Percentiles rank a stretch among this genome's conserved stretches.
phyloP scores from a whole-genome alignment of 1,284 basidiomycete species.

The Irpex lacteus region DNA sequence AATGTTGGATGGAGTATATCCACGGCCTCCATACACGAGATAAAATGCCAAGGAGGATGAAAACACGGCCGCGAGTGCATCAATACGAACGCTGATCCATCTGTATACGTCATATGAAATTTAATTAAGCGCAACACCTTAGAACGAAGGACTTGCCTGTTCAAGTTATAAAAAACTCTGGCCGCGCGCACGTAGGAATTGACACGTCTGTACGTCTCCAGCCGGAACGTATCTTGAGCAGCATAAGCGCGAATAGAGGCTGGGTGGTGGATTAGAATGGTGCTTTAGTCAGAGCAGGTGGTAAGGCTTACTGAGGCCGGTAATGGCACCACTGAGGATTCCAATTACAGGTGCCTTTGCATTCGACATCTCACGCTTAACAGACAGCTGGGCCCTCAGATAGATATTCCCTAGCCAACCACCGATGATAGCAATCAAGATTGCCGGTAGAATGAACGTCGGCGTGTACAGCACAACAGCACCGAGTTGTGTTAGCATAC shows the following conservation, averaged over 20 bases:
- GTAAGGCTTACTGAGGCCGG: constrained; percentile 51
- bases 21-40: constrained; percentile 36
- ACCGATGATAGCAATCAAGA: constrained; percentile 40
- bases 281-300: no score
- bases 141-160: constrained; percentile 20
- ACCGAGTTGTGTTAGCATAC: constrained; percentile 37
- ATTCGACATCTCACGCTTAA: constrained; percentile 71
- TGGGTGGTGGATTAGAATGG: constrained; percentile 17
- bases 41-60: constrained; percentile 47
- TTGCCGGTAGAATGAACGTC: constrained; percentile 34
- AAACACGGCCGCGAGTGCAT: constrained; percentile 41
- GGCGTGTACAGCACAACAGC: constrained; percentile 43
- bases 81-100: constrained; percentile 56
- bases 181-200: constrained; percentile 46
- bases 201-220: constrained; percentile 43
- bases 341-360: constrained; percentile 61
- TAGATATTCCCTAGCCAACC: constrained; percentile 44
- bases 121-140: no score
- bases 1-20: constrained; percentile 36
- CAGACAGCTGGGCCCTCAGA: constrained; percentile 70
- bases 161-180: constrained; percentile 52
- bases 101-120: constrained; percentile 19
- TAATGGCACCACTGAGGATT: constrained; percentile 64
- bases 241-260: constrained; percentile 64
- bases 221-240: constrained; percentile 44